phyloP scores from a whole-genome alignment of 208 protist species.

The Tritrichomonas musculus region DNA sequence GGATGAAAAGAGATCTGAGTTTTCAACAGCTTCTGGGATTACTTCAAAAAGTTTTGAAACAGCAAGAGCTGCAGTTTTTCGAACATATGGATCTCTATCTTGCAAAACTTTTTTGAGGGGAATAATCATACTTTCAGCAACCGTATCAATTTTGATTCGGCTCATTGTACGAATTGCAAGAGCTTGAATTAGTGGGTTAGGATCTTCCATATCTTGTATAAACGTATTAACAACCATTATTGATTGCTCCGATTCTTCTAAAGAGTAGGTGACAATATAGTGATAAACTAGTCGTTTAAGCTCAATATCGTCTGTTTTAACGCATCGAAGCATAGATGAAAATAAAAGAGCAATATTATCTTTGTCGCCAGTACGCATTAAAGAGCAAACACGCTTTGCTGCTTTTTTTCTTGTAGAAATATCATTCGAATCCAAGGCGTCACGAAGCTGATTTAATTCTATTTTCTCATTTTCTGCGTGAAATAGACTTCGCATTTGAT shows the following conservation, averaged over 20 bases:
- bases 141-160: background rate
- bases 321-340: background rate
- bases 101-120: background rate
- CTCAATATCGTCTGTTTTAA: background rate
- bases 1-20: constrained; percentile 65
- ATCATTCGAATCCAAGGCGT: background rate
- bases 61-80: constrained; percentile 87
- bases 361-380: background rate
- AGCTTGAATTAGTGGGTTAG: background rate
- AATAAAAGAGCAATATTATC: background rate
- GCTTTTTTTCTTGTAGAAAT: background rate
- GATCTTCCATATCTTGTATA: background rate
- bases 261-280: background rate
- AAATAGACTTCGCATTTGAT: too few relatives aligned
- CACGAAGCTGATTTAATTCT: background rate
- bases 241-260: background rate
- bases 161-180: constrained; percentile 1
- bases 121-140: background rate
- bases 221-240: background rate
- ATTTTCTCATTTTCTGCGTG: background rate
- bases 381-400: background rate
- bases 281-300: background rate
- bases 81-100: constrained; percentile 54
- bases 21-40: constrained; percentile 67
- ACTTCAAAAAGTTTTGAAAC: constrained; percentile 92